Percentiles rank a stretch among this genome's conserved stretches.
These are phyloP conservation scores for Tolypocladium amazonense DNA, from an alignment of 2,329 filamentous ascomycete species.

Conservation along the genomic window DNA sequence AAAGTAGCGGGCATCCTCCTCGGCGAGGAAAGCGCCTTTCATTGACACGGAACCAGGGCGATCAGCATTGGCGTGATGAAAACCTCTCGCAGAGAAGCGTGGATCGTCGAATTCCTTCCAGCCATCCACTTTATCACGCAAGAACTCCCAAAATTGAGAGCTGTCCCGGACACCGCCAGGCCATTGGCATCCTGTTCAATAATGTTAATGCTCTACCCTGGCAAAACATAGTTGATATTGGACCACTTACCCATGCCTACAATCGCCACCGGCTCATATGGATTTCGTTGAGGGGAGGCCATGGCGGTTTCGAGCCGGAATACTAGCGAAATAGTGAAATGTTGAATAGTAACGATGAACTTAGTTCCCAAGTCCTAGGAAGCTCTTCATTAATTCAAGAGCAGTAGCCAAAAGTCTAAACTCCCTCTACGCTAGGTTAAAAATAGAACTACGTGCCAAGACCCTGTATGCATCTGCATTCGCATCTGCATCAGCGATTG, in stretches of 20 bases:
- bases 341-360: no score
- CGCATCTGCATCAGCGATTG: no score
- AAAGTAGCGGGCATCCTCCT: neutral
- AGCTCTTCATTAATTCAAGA: no score
- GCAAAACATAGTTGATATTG: neutral
- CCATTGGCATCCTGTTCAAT: neutral
- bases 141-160: neutral
- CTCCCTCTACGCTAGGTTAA: no score
- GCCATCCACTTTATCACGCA: neutral
- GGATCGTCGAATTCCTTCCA: neutral
- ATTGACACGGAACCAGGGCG: neutral
- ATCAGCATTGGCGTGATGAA: neutral
- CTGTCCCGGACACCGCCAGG: neutral
- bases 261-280: neutral
- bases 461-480: no score
- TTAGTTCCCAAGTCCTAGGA: no score
- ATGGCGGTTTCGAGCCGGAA: no score
- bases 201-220: neutral
- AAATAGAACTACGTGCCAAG: no score
- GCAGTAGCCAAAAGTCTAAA: no score
- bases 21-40: neutral
- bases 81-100: neutral
- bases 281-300: no score
- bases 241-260: neutral
- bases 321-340: no score